Base-by-base conservation (phyloP, 352 stramenopile genomes). In the Phytophthora rubi region DNA sequence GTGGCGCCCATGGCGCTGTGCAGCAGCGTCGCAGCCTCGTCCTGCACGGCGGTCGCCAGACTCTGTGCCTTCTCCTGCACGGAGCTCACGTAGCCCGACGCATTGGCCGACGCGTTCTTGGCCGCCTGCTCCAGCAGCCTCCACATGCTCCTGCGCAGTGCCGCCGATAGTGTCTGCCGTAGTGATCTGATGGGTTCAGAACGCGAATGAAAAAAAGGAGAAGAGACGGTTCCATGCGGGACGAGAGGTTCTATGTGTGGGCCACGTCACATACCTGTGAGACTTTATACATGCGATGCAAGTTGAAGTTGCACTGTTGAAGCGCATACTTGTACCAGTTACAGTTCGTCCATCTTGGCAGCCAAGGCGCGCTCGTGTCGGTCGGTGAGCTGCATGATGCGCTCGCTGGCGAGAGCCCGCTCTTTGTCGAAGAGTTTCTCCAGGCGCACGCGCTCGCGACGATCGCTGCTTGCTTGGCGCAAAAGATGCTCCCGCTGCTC, bases 51-150 rank as follows among this genome's bases (percentile, higher is more conserved):
- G 21, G 79, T 71, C 6, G 88, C 88, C 28, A 96, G 76, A 23
- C 76, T 86, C 65, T 93, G 85, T 49, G 88, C 86, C 62, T 91
- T 91, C 62, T 90, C 85, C 52, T 94, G 85, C 53, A 93, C 86
- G 4, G 77, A 81, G 47, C 23, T 85, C 67, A 91, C 86, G 68
- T 92, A 91, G 64, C 81, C 82, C 32, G 86, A 89, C 51, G 87
- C 85, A 42, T 91, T 91, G 52, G 72, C 80, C 32, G 77, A 88
- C 56, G 86, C 88, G 45, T 60, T 89, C 77, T 94, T 93, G 35
- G 86, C 86, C 47, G 84, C 86, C 55, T 88, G 75, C 65, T 94
- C 86, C 45, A 94, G 74, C n/a, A 94, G 61, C 62, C 82, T 75
- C 86, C 85, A 94, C 86, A 94, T 94, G 44, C 62, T 73, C 53